These are phyloP conservation scores for Geotrichum candidum DNA, from an alignment of 1,139 yeast genomes.

Conservation along the genomic window DNA sequence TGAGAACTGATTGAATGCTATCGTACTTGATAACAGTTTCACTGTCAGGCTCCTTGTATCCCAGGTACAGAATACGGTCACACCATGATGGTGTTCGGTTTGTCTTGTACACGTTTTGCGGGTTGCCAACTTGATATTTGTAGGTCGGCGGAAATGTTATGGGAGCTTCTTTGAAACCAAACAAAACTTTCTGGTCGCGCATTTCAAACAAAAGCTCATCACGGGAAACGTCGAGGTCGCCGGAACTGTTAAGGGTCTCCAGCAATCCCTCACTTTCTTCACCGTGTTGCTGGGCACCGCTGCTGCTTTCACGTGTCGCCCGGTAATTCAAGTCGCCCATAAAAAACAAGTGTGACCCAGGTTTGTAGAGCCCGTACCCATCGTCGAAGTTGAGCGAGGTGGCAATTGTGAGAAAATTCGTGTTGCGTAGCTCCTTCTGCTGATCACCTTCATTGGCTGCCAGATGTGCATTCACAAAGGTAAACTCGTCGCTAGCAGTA, in stretches of 20 bases:
- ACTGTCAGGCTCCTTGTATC: slow-evolving; percentile 34
- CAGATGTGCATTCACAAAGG: slow-evolving; percentile 66
- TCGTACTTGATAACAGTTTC: slow-evolving; percentile 36
- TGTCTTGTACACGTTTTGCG: slow-evolving; percentile 43
- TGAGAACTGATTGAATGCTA: slow-evolving; percentile 41
- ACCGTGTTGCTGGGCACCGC: neutral
- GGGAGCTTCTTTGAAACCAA: slow-evolving; percentile 58
- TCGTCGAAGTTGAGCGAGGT: slow-evolving; percentile 55
- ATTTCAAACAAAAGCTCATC: slow-evolving; percentile 58
- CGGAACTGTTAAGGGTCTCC: neutral
- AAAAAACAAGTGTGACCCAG: slow-evolving; percentile 55
- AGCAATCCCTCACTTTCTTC: slow-evolving; percentile 1
- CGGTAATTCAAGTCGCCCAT: slow-evolving; percentile 85
- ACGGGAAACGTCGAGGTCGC: slow-evolving; percentile 18
- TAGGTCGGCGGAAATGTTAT: slow-evolving; percentile 70
- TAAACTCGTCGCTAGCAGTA: slow-evolving; percentile 34
- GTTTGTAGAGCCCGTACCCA: slow-evolving; percentile 52
- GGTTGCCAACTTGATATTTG: slow-evolving; percentile 47
- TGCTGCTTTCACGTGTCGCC: slow-evolving; percentile 31
- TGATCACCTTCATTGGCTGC: slow-evolving; percentile 67
- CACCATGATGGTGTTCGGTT: slow-evolving; percentile 85
- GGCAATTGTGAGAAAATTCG: slow-evolving; percentile 47
- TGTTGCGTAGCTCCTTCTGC: slow-evolving; percentile 46
- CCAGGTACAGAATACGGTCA: slow-evolving; percentile 64
- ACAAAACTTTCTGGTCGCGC: slow-evolving; percentile 43